Evolutionary conservation across 306 rosid genomes (phyloP).

Genomic region (Quercus engelmannii): DNA sequence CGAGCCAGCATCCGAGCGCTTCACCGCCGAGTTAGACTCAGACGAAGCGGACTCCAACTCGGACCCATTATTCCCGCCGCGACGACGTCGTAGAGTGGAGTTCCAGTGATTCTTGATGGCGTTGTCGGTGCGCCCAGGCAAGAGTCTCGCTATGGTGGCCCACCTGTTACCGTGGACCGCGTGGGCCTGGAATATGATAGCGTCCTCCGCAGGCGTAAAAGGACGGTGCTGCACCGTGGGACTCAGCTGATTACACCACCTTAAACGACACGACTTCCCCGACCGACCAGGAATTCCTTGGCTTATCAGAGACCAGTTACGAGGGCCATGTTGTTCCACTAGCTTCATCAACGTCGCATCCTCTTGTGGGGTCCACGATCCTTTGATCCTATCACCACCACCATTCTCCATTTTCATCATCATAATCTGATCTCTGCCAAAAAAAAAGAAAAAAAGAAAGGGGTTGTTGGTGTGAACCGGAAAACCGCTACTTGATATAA

Average conservation of each 20-base stretch:
- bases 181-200: constrained; percentile 58
- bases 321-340: constrained; percentile 59
- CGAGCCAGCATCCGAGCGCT: constrained; percentile 2
- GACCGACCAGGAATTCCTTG: constrained; percentile 73
- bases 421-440: background rate
- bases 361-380: constrained; percentile 86
- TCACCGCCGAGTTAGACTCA: constrained; percentile 13
- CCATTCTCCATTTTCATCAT: background rate
- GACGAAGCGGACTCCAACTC: constrained; percentile 20
- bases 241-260: constrained; percentile 94
- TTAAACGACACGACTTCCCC: constrained; percentile 78
- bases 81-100: constrained; percentile 71
- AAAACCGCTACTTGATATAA: constrained; percentile 42
- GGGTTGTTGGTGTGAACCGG: constrained; percentile 58
- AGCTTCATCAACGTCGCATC: constrained; percentile 57
- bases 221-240: constrained; percentile 92
- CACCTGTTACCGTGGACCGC: constrained; percentile 81
- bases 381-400: constrained; percentile 47
- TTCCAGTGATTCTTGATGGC: constrained; percentile 97
- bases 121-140: constrained; percentile 89
- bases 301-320: constrained; percentile 84
- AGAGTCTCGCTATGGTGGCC: constrained; percentile 86
- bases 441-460: background rate
- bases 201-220: constrained; percentile 62
- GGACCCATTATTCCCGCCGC: background rate